A percentile compares a stretch with the other conserved stretches of the same genome.
phyloP scores from a whole-genome alignment of 805 yeast genomes.

The Tetrapisispora arboricola region DNA sequence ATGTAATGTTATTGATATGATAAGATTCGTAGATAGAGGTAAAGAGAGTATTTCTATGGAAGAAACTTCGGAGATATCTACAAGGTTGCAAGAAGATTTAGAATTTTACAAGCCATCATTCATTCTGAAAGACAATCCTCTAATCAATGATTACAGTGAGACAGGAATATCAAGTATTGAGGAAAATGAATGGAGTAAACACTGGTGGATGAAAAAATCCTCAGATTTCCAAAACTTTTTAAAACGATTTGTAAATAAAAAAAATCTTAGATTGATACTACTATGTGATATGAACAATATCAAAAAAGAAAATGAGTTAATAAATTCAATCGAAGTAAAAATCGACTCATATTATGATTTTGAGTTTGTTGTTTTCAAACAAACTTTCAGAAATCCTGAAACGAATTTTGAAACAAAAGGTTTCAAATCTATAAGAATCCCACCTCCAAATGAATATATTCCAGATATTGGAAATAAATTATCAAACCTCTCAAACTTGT shows the following conservation, averaged over 20 bases:
- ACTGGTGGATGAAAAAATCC: conserved; percentile 38
- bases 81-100: conserved; percentile 34
- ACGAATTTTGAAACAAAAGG: too few species aligned
- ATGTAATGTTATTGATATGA: conserved; percentile 35
- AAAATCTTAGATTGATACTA: conserved; percentile 30
- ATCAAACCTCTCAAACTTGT: conserved; percentile 15
- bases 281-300: conserved; percentile 22
- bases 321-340: neutral
- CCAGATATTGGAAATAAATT: conserved; percentile 8
- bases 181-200: conserved; percentile 26
- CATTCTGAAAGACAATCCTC: conserved; percentile 30
- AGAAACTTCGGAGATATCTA: conserved; percentile 35
- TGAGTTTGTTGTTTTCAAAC: conserved; percentile 24
- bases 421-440: too few species aligned
- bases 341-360: conserved; percentile 39
- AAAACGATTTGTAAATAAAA: conserved; percentile 15
- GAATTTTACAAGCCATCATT: conserved; percentile 27
- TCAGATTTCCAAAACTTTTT: conserved; percentile 29
- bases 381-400: conserved; percentile 7
- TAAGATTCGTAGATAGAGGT: conserved; percentile 38
- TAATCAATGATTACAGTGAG: conserved; percentile 17
- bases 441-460: neutral
- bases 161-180: conserved; percentile 8
- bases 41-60: conserved; percentile 33
- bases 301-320: neutral